Percentiles rank a stretch among this genome's conserved stretches.
Conservation (phyloP, 225 moss, liverwort and hornwort genomes). For the Sphagnum contortum region DNA sequence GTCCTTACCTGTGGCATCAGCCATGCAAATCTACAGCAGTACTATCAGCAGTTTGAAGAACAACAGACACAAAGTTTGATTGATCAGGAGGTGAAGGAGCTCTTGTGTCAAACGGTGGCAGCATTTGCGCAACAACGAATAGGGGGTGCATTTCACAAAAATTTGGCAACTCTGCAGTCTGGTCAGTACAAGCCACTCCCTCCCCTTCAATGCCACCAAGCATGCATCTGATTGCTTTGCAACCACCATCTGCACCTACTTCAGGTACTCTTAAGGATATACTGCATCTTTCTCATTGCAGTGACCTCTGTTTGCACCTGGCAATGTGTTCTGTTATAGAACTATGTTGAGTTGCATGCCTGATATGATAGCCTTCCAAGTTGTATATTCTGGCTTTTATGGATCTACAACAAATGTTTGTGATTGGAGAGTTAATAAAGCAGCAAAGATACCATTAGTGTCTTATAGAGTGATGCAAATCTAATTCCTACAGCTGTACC, state of each 20-base stretch:
- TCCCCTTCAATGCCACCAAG: constrained; percentile 58
- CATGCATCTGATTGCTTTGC: constrained; percentile 80
- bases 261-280: constrained; percentile 35
- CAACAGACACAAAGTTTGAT: constrained; percentile 99
- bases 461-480: no score
- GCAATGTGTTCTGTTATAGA: no score
- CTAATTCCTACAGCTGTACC: no score
- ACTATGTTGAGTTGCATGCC: no score
- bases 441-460: no score
- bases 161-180: constrained; percentile 61
- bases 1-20: neutral
- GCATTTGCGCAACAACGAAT: constrained; percentile 64
- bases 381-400: no score
- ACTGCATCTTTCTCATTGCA: no score
- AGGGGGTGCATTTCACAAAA: constrained; percentile 86
- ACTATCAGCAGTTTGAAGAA: constrained; percentile 99
- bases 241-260: constrained; percentile 59
- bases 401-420: no score
- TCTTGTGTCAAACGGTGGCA: constrained; percentile 81
- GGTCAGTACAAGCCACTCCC: constrained; percentile 81
- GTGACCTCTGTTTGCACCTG: no score
- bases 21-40: constrained; percentile 92
- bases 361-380: no score
- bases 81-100: constrained; percentile 97
- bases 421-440: no score